Evolutionary conservation across 352 stramenopile genomes (phyloP).

Genomic region (Salisapilia sapeloensis): DNA sequence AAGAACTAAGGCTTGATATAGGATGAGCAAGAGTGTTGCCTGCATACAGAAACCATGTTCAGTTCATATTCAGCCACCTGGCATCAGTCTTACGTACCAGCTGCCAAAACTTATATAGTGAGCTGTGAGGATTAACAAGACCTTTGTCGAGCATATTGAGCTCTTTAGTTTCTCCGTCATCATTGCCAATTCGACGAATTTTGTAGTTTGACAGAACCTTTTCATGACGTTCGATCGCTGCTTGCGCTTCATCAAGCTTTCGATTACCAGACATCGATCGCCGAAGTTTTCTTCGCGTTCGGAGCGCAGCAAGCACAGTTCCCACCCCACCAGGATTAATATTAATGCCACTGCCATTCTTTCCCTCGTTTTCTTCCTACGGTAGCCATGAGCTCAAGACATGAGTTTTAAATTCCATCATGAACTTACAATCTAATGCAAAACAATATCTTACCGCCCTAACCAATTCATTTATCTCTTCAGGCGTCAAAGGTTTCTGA

Average conservation of each 20-base stretch:
- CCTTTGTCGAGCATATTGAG: slow-evolving; percentile 22
- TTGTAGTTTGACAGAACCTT: slow-evolving; percentile 65
- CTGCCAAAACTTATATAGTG: slow-evolving; percentile 58
- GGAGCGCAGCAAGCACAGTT: slow-evolving; percentile 45
- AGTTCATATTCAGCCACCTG: background rate
- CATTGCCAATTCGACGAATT: slow-evolving; percentile 36
- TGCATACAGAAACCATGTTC: slow-evolving; percentile 3
- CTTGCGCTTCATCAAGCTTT: slow-evolving; percentile 19
- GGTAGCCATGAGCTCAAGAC: too few species aligned
- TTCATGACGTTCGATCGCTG: slow-evolving; percentile 41
- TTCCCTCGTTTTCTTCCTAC: too few species aligned
- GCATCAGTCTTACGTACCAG: slow-evolving; percentile 23
- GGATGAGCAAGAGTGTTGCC: slow-evolving; percentile 48
- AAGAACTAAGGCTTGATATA: slow-evolving; percentile 63
- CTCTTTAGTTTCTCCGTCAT: slow-evolving; percentile 12
- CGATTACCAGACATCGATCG: slow-evolving; percentile 8
- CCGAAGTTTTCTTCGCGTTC: slow-evolving; percentile 29
- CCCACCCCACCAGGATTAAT: too few species aligned
- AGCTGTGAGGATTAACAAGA: slow-evolving; percentile 55
- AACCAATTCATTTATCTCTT: slow-evolving; percentile 20
- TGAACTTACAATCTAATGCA: too few species aligned
- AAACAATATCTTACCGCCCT: slow-evolving; percentile 19
- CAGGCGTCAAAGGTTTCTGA: slow-evolving; percentile 20
- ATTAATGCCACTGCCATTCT: too few species aligned
- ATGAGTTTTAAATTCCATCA: too few species aligned